Conservation (phyloP, 768 basidiomycete species). For the Pulveroboletus sp. region DNA sequence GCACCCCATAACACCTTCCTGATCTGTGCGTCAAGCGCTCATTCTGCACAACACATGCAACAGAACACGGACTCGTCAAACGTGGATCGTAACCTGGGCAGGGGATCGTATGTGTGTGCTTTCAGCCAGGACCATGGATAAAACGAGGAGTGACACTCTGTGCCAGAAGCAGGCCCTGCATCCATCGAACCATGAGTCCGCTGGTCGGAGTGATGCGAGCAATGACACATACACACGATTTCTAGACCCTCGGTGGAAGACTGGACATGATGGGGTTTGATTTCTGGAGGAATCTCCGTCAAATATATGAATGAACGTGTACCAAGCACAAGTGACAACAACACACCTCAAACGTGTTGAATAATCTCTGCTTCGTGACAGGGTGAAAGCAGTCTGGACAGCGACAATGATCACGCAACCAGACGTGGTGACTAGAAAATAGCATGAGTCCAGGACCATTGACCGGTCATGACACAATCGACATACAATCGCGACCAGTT, state of each 20-base stretch:
- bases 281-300: slow-evolving; percentile 69
- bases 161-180: slow-evolving; percentile 23
- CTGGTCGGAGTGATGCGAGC: not conserved
- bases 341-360: slow-evolving; percentile 79
- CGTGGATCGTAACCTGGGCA: slow-evolving; percentile 26
- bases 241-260: slow-evolving; percentile 62
- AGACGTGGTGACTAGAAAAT: slow-evolving; percentile 76
- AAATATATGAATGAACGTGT: slow-evolving; percentile 2
- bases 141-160: slow-evolving; percentile 67
- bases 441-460: not conserved
- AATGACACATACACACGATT: slow-evolving; percentile 60
- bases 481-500: slow-evolving; percentile 79
- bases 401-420: slow-evolving; percentile 91
- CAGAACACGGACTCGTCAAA: slow-evolving; percentile 43
- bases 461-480: not conserved
- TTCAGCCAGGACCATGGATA: slow-evolving; percentile 89
- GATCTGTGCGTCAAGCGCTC: not conserved
- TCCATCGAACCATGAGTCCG: not conserved
- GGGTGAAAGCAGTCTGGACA: slow-evolving; percentile 86
- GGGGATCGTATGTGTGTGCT: slow-evolving; percentile 78
- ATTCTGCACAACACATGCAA: not conserved
- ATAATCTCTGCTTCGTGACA: slow-evolving; percentile 84
- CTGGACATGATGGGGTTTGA: slow-evolving; percentile 60
- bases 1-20: slow-evolving; percentile 81
- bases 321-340: not conserved